Evolutionary conservation across 129 eudicot genomes (phyloP).

Genomic region (Saussurea involucrata): DNA sequence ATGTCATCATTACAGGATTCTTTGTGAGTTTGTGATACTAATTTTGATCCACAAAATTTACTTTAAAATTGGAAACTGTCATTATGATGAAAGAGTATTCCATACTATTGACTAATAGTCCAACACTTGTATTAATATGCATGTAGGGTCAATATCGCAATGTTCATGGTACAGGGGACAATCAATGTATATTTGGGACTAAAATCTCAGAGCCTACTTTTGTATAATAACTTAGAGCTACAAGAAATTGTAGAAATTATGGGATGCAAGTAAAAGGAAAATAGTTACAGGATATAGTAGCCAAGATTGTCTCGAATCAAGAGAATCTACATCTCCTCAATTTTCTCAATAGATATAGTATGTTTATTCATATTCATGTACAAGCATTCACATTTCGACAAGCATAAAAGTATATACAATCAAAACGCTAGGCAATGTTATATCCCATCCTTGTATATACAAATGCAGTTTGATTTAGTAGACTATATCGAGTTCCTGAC

Average conservation of each 20-base stretch:
- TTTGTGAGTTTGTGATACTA: too few relatives aligned
- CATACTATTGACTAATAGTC: background rate
- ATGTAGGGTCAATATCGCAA: background rate
- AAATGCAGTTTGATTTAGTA: background rate
- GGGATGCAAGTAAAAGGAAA: background rate
- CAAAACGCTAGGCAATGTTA: background rate
- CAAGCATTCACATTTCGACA: constrained; percentile 1
- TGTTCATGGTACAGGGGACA: background rate
- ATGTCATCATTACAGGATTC: constrained; percentile 2
- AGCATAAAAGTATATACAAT: background rate
- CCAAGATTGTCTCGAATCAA: background rate
- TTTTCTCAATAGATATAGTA: background rate
- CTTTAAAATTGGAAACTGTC: background rate
- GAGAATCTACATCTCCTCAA: background rate
- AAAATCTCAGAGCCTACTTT: background rate
- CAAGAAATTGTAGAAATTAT: background rate
- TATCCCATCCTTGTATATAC: background rate
- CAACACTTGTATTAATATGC: background rate
- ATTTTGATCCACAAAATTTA: background rate
- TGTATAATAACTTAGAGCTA: background rate
- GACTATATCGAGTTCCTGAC: background rate
- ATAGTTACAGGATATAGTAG: background rate
- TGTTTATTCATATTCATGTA: background rate
- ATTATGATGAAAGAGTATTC: background rate
- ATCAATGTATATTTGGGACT: background rate